Conservation (phyloP, 2,329 filamentous ascomycete species). For the Shiraia bambusicola region DNA sequence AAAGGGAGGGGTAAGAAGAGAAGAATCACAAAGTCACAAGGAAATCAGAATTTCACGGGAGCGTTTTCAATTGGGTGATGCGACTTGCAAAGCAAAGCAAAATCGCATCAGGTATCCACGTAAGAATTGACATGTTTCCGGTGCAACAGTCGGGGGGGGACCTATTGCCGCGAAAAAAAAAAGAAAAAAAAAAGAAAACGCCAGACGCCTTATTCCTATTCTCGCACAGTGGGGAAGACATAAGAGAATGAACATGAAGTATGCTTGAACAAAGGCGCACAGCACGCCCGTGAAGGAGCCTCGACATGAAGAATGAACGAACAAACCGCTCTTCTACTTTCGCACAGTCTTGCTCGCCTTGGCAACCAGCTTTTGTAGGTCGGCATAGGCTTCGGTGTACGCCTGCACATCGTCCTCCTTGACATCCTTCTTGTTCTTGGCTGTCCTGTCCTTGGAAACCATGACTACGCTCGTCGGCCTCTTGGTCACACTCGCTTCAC, state of each 20-base stretch:
- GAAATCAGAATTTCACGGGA: no score
- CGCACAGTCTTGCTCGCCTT: slow-evolving; percentile 61
- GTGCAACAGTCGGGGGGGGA: no score
- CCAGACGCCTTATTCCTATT: slow-evolving; percentile 2
- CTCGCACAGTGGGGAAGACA: neutral
- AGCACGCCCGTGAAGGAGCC: no score
- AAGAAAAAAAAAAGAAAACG: slow-evolving; percentile 3
- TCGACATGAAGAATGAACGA: no score
- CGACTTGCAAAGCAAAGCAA: no score
- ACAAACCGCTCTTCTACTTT: slow-evolving; percentile 40
- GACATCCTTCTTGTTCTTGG: slow-evolving; percentile 52
- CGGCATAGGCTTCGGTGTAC: slow-evolving; percentile 56
- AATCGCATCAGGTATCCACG: no score
- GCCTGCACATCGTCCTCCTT: slow-evolving; percentile 50
- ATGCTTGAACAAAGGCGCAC: no score
- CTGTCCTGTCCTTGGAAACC: slow-evolving; percentile 58
- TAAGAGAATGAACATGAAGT: neutral
- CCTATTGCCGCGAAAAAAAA: no score
- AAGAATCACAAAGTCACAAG: no score
- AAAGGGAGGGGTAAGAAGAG: no score
- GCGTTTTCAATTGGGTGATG: no score
- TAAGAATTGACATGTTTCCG: no score
- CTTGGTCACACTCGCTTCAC: slow-evolving; percentile 92
- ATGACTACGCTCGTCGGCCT: slow-evolving; percentile 95
- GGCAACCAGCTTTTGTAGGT: slow-evolving; percentile 59